phyloP scores from a whole-genome alignment of 1,139 yeast genomes.

The Hemisphaericaspora xylanilytica region DNA sequence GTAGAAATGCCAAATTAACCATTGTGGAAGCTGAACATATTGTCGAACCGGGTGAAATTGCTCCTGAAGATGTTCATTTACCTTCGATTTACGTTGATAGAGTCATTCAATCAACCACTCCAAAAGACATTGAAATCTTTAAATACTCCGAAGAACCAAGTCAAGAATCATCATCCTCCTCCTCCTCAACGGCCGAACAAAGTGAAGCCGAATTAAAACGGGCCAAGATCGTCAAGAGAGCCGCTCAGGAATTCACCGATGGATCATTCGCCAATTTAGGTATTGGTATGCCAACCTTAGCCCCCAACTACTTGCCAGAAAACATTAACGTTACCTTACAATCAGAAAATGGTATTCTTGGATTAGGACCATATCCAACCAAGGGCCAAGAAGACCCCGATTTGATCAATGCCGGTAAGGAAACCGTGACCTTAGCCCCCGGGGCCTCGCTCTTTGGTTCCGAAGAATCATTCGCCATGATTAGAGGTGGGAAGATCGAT shows the following conservation, averaged over 20 bases:
- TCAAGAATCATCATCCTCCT: constrained; percentile 6
- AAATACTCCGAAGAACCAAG: constrained; percentile 15
- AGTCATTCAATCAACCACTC: constrained; percentile 38
- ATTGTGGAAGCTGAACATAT: constrained; percentile 53
- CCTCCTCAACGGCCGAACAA: constrained; percentile 7
- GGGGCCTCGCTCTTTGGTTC: constrained; percentile 51
- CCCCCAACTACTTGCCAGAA: constrained; percentile 41
- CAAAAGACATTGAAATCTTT: constrained; percentile 43
- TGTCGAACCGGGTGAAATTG: constrained; percentile 46
- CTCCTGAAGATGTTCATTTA: constrained; percentile 46
- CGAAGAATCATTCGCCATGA: constrained; percentile 51
- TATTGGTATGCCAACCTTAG: constrained; percentile 50
- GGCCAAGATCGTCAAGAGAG: constrained; percentile 40
- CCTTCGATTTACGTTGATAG: constrained; percentile 45
- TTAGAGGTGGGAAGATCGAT: constrained; percentile 46
- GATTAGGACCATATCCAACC: constrained; percentile 48
- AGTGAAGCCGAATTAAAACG: constrained; percentile 23
- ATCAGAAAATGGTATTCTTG: constrained; percentile 50
- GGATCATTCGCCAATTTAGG: constrained; percentile 48
- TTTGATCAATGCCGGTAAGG: constrained; percentile 51
- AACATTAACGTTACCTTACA: constrained; percentile 40
- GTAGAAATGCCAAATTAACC: constrained; percentile 44
- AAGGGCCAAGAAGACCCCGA: constrained; percentile 47
- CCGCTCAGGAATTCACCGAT: constrained; percentile 44
- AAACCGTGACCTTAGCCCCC: constrained; percentile 43